Evolutionary conservation across 768 basidiomycete species (phyloP), one percentile per base, ranked within the genome.

Genomic region (Hericium erinaceus): DNA sequence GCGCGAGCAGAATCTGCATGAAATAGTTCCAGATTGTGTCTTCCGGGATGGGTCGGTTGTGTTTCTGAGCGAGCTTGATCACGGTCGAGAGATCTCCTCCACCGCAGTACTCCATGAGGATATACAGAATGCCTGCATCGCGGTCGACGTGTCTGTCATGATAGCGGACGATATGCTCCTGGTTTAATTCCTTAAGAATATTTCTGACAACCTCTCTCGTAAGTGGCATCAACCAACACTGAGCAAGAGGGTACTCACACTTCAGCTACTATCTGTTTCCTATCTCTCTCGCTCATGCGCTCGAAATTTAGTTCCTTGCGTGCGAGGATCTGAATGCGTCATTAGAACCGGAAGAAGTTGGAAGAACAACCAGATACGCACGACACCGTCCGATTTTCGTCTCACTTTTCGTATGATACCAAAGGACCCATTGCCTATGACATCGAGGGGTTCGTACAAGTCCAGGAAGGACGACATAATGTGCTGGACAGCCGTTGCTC

Each of bases 71-170:
- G 60, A 84, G 85, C 66, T 92, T 90, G 70, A 98, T 97, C 66
- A 97, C 72, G 39, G 80, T 75, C 1, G 91, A 91, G 55, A 99
- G 80, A 74, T 99, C 97, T 12, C 97, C 97, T 20, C 94, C 95
- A 4, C 92, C 94, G 67, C 97, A 99, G 69, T 92, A 98, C 74
- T 99, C 97, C 97, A 98, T 99, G 63, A 98, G 78, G 60, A 99
- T 98, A 70, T 98, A 98, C 48, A 98, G 82, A 57, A 94, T 89
- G 20, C 92, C 92, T 40, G 82, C 80, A 53, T 94, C 90, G 60
- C 89, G 79, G 75, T 99, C 97, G 58, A 98, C 91, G 67, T 89
- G 78, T 60, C 93, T 81, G 77, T 97, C 93, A 64, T 92, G 85
- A 71, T 95, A 95, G 64, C 90, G 90, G 60, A 99, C 97, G 61